Evolutionary conservation across 2,329 filamentous ascomycete species (phyloP), one percentile per base, ranked within the genome.

Genomic region (Microdochium paspali): DNA sequence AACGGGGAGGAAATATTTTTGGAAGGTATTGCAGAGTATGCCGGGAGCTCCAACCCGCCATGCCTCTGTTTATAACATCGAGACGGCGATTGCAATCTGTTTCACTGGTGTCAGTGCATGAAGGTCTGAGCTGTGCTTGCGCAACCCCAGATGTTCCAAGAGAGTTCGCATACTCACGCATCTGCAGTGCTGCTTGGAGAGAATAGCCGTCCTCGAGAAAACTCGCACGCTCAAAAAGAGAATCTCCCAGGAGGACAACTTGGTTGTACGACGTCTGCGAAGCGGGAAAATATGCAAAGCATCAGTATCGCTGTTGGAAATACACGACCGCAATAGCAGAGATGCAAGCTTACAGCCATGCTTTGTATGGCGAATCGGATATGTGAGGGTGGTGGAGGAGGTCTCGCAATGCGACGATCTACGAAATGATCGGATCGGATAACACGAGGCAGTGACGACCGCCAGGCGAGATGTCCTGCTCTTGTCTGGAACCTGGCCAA

Each of bases 11-110:
- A 54, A 96, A 80, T 54, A 93, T 77, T 39, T 80, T 68, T 0
- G 84, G 76, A 4, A 96, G 70, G 39, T 85, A 73, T 49, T 79
- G 69, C 49, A 95, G 65, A 10, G 82, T 84, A 63, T 95, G 82
- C 30, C 76, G 73, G 2, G 89, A 90, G 59, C 84, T 95, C 71
- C 91, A 96, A 10, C 91, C 91, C 57, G 80, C 86, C 53, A 94
- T 81, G 4, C 93, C 93, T 42, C 90, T 80, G 64, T 96, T 95
- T 57, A 97, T 71, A 44, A 97, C 80, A 67, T 97, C 93, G 13
- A 93, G 73, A 30, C 82, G 80, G 49, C 91, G 81, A 45, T 80
- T 78, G 60, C 87, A 90, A 48, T 77, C 87, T 91, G 56, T 39
- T 49, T n/a, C n/a, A n/a, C n/a, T n/a, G n/a, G n/a, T n/a, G n/a